Base-by-base conservation (phyloP, 352 stramenopile genomes). In the Stramenopiles sp. region DNA sequence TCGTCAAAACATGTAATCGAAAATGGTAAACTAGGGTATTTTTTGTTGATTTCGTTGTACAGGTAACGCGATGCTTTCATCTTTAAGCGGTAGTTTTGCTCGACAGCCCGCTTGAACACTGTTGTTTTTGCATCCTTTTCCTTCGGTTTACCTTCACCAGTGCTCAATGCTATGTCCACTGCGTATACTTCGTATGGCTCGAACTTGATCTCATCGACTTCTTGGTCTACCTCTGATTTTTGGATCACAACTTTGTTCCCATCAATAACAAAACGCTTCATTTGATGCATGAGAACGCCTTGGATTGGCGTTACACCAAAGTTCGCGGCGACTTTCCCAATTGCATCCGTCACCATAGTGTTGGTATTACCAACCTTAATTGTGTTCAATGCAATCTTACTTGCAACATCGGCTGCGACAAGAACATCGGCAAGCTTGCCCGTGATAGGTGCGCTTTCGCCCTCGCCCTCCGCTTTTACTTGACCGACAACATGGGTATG, bases 221-320 rank as follows among this genome's bases (percentile, higher is more conserved):
- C 89, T 44, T 92, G 84, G 82, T 97, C 93, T 75, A 92, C 85
- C 84, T 96, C 92, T n/a, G 94, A 87, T 84, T 93, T 93, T 84
- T 94, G 87, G 32, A 95, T 87, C 80, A 98, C 95, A 32, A 95
- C 85, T 87, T 99, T 99, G 85, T 97, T 97, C 81, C 95, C 96
- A 85, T 99, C 96, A 83, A 99, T 97, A 14, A 99, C 94, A 83
- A 94, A 96, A 82, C 94, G 93, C 88, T 98, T 98, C 86, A 99
- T 96, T 89, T 99, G 96, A 87, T 99, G 96, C 95, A 99, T 99
- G 81, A 98, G 88, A 81, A 97, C 97, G 39, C 95, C 97, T 81
- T 97, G 90, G 82, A 99, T 89, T 75, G 94, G 91, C 84, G 97
- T 98, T 82, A 99, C 96, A 78, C 92, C 95, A 86, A 98, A 99